Evolutionary conservation across 2,329 filamentous ascomycete species (phyloP).

Genomic region (Sphaerostilbella broomeana): DNA sequence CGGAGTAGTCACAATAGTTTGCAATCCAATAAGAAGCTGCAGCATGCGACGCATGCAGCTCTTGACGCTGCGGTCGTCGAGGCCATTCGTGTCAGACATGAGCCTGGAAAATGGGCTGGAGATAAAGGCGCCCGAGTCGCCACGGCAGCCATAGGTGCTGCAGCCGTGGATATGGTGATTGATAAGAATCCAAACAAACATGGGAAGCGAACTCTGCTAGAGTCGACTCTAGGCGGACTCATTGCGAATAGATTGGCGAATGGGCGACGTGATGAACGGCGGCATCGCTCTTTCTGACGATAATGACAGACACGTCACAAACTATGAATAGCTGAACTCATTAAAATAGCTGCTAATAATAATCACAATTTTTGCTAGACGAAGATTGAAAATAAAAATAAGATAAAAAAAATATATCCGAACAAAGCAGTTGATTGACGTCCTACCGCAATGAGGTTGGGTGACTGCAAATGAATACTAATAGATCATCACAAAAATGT

Average conservation of each 20-base stretch:
- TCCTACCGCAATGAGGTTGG: no score
- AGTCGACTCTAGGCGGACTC: constrained; percentile 19
- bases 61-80: constrained; percentile 34
- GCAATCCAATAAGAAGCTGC: constrained; percentile 22
- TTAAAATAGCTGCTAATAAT: no score
- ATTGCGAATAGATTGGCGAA: constrained; percentile 18
- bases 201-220: constrained; percentile 15
- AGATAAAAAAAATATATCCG: no score
- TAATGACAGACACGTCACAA: no score
- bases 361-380: no score
- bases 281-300: no score
- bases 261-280: constrained; percentile 11
- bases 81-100: constrained; percentile 31
- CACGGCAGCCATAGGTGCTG: constrained; percentile 35
- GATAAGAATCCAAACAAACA: no score
- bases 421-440: no score
- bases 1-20: not conserved
- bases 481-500: no score
- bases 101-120: constrained; percentile 34
- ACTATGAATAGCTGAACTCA: no score
- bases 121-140: constrained; percentile 33
- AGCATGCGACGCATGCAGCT: constrained; percentile 20
- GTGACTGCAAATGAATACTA: no score
- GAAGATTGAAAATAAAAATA: no score
- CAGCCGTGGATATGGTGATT: constrained; percentile 30